Conservation (phyloP, 2,329 filamentous ascomycete genomes). For the Podosphaera leucotricha region DNA sequence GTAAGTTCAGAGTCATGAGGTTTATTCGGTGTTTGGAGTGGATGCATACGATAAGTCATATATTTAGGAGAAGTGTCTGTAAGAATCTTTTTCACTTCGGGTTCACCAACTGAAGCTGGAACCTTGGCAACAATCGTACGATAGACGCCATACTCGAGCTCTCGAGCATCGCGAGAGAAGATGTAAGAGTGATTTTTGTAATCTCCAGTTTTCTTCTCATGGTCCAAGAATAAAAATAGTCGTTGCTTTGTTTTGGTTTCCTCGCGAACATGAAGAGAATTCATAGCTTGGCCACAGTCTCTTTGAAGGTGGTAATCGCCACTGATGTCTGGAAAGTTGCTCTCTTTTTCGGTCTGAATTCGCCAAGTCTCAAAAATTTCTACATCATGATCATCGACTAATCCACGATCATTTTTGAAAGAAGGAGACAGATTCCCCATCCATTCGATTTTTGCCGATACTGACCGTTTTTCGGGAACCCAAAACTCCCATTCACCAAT, state of each 20-base stretch:
- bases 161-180: conserved; percentile 25
- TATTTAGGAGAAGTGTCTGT: background rate
- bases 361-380: conserved; percentile 20
- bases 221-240: conserved; percentile 35
- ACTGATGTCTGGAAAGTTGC: conserved; percentile 16
- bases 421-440: conserved; percentile 9
- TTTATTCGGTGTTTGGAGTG: background rate
- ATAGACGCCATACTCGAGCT: conserved; percentile 22
- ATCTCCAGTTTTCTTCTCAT: conserved; percentile 21
- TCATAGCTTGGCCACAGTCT: conserved; percentile 31
- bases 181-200: conserved; percentile 28
- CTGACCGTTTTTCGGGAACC: conserved; percentile 17
- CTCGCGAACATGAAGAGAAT: conserved; percentile 23
- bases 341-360: conserved; percentile 14
- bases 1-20: background rate
- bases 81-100: background rate
- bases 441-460: conserved; percentile 18
- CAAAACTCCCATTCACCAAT: conserved; percentile 22
- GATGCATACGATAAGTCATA: background rate
- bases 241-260: conserved; percentile 4
- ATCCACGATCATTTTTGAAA: conserved; percentile 7
- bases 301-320: conserved; percentile 28
- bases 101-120: background rate
- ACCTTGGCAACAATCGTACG: conserved; percentile 24
- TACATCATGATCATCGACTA: conserved; percentile 1